These are phyloP conservation scores for Geranium rotundifolium DNA, from an alignment of 345 rosid genomes.

Conservation along the genomic window DNA sequence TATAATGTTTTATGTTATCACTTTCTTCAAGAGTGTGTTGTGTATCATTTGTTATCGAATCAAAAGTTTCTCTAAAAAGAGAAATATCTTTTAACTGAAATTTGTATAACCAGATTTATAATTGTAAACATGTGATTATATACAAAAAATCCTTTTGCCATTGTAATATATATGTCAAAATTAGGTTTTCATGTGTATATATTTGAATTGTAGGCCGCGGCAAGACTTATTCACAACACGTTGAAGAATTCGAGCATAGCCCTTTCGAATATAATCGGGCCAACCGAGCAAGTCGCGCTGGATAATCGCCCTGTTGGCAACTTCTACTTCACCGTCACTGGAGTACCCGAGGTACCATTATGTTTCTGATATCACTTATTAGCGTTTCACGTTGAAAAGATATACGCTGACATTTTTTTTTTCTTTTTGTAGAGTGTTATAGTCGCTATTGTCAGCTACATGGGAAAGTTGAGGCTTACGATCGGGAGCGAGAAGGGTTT, in stretches of 20 bases:
- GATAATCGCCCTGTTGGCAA: conserved; percentile 37
- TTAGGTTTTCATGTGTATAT: too few species aligned
- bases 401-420: too few species aligned
- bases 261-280: conserved; percentile 39
- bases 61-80: too few species aligned
- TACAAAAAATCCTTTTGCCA: too few species aligned
- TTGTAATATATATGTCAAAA: too few species aligned
- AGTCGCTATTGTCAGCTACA: conserved; percentile 23
- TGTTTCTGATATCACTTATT: not conserved
- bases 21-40: too few species aligned
- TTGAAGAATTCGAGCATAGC: conserved; percentile 37
- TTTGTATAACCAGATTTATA: too few species aligned
- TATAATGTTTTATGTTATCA: too few species aligned
- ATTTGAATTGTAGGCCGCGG: conserved; percentile 12
- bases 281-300: conserved; percentile 30
- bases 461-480: conserved; percentile 22
- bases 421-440: conserved; percentile 12
- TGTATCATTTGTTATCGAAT: too few species aligned
- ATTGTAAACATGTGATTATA: too few species aligned
- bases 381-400: too few species aligned
- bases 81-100: too few species aligned
- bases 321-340: conserved; percentile 29
- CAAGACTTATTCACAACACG: conserved; percentile 25
- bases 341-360: conserved; percentile 32
- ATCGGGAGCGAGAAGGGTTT: conserved; percentile 24